A percentile compares a stretch with the other conserved stretches of the same genome.
These are phyloP conservation scores for Fusarium cicatricum DNA, from an alignment of 2,329 filamentous ascomycete species.

Conservation along the genomic window DNA sequence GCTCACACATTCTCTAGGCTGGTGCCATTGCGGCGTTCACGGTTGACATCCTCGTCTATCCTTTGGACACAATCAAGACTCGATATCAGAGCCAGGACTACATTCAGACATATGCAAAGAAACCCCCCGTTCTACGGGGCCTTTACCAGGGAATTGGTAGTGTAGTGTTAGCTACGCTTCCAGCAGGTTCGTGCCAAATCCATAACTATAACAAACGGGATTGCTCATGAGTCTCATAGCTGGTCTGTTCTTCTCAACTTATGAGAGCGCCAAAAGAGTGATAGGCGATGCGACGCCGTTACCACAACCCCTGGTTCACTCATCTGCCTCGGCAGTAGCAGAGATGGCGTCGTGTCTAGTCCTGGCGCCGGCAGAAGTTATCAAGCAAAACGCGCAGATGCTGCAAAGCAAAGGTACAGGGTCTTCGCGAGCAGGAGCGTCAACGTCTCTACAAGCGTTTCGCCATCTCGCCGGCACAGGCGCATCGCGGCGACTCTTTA, in stretches of 20 bases:
- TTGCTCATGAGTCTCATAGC: conserved; percentile 55
- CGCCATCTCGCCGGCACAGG: conserved; percentile 61
- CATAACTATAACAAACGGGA: background rate
- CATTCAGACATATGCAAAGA: conserved; percentile 67
- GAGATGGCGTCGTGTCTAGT: conserved; percentile 88
- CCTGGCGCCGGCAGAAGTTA: conserved; percentile 86
- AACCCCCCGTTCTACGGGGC: conserved; percentile 69
- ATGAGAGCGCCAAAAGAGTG: conserved; percentile 76
- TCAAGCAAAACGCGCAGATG: conserved; percentile 96
- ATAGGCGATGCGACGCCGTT: conserved; percentile 63
- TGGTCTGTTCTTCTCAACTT: conserved; percentile 89
- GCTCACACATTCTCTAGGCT: conserved; percentile 60
- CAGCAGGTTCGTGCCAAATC: conserved; percentile 68
- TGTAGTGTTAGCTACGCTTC: conserved; percentile 85
- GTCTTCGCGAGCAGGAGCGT: conserved; percentile 28
- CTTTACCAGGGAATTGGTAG: conserved; percentile 89
- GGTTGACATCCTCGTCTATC: conserved; percentile 86
- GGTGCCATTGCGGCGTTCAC: conserved; percentile 86
- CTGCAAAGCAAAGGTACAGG: conserved; percentile 51
- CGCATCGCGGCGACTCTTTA: conserved; percentile 65
- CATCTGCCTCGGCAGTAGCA: conserved; percentile 75
- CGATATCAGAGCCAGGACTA: conserved; percentile 83
- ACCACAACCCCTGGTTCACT: conserved; percentile 75
- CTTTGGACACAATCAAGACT: conserved; percentile 90
- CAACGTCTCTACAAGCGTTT: conserved; percentile 59